Base-by-base conservation (phyloP, 1,139 yeast genomes). In the Saccharomycopsis hybrid region DNA sequence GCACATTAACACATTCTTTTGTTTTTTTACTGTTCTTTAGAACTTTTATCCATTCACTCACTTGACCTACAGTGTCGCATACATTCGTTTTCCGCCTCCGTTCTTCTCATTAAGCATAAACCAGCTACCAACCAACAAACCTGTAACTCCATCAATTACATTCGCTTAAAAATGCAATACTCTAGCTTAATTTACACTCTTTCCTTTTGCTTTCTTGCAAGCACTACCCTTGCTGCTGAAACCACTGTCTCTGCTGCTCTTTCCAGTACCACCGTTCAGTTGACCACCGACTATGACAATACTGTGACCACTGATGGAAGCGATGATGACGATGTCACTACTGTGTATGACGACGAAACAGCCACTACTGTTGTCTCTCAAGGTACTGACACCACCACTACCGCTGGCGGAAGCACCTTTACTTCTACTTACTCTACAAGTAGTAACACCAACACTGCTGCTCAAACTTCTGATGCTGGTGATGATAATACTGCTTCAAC, bases 201-300 rank as follows among this genome's bases (percentile, higher is more conserved):
- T n/a, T 24, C 39, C 7, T 7, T 36, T 9, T 7, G 5, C 39
- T 24, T 36, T 36, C 18, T 41, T 41, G 33, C 45, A 31, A 32
- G 41, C 7, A 11, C 11, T n/a, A 41, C 46, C 11, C n/a, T 18
- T 7, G 46, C 48, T 32, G 49, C 47, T 4, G 48, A 43, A 13
- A 36, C 52, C 32, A 53, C 57, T 24, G 29, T 49, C 29, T 49
- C 37, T 33, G 55, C 46, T 35, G 45, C 50, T 29, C 45, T 51
- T 37, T 43, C 54, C 9, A 44, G 39, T 41, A 54, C 56, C 39
- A 54, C 56, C 35, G 47, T 52, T 28, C 45, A 32, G 24, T 37
- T n/a, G 3, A 35, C 24, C 18, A 41, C 46, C 13, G 48, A 44
- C 24, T 43, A 35, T 2, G 48, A 36, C 37, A 39, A 31, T 27